These are phyloP conservation scores for Blastobotrys malaysiensis DNA, from an alignment of 1,139 yeast genomes.

Conservation along the genomic window DNA sequence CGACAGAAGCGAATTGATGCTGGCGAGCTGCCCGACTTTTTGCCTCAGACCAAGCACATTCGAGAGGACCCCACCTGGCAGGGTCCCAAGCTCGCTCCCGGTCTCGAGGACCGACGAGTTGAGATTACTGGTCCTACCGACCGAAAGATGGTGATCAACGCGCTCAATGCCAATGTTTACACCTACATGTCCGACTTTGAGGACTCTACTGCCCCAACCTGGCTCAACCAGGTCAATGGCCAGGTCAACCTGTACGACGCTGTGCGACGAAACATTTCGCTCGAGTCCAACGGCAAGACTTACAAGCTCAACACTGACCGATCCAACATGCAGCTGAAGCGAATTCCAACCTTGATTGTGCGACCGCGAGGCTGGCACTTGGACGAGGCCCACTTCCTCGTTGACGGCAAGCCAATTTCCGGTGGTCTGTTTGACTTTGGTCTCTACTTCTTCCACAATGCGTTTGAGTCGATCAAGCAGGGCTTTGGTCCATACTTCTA, in stretches of 20 bases:
- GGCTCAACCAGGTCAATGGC: constrained; percentile 82
- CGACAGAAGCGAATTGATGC: constrained; percentile 60
- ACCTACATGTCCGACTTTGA: constrained; percentile 96
- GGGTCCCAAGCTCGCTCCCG: constrained; percentile 72
- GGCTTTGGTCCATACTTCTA: constrained; percentile 77
- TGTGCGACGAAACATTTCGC: constrained; percentile 62
- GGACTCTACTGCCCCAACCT: constrained; percentile 93
- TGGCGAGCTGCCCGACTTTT: constrained; percentile 66
- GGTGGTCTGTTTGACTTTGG: constrained; percentile 78
- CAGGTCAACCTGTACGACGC: constrained; percentile 93
- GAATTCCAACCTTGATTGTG: constrained; percentile 66
- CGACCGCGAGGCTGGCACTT: constrained; percentile 89
- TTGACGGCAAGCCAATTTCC: constrained; percentile 70
- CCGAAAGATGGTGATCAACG: constrained; percentile 91
- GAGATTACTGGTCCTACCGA: constrained; percentile 54
- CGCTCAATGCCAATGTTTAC: constrained; percentile 81
- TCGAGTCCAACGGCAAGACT: constrained; percentile 50
- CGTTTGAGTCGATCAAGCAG: constrained; percentile 50
- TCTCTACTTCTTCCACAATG: constrained; percentile 69
- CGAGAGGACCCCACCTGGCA: constrained; percentile 75
- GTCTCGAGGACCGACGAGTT: constrained; percentile 54
- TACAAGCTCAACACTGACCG: constrained; percentile 49
- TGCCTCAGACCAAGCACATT: constrained; percentile 64
- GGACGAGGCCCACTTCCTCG: constrained; percentile 63
- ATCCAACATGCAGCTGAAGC: constrained; percentile 35